These are phyloP conservation scores for Colletotrichum sp. DNA, from an alignment of 2,329 filamentous ascomycete genomes.

Conservation along the genomic window DNA sequence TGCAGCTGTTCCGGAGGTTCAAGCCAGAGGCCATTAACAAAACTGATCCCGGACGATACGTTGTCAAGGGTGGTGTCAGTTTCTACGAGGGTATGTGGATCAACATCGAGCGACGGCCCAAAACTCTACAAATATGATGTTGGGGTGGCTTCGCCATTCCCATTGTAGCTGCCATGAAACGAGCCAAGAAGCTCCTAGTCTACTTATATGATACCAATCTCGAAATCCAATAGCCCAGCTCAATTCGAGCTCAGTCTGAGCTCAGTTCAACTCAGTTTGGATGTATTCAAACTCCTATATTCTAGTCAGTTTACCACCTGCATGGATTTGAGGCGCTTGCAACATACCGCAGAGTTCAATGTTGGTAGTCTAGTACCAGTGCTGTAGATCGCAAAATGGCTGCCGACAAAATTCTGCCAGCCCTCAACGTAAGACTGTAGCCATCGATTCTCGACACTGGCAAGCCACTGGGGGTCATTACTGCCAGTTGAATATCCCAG, in stretches of 20 bases:
- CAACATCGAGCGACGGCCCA: conserved; percentile 26
- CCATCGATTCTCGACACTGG: conserved; percentile 11
- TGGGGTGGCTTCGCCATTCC: too few species aligned
- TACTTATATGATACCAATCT: background rate
- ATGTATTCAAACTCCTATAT: conserved; percentile 18
- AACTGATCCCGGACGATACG: conserved; percentile 35
- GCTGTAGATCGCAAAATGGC: conserved; percentile 20
- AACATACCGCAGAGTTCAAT: conserved; percentile 8
- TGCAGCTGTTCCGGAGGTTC: conserved; percentile 47
- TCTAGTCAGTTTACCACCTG: background rate
- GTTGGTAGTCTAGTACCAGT: conserved; percentile 14
- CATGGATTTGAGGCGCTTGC: fast-evolving
- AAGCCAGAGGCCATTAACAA: conserved; percentile 32
- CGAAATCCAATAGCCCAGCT: background rate
- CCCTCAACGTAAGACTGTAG: conserved; percentile 16
- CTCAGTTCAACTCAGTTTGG: conserved; percentile 8
- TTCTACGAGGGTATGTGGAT: conserved; percentile 46
- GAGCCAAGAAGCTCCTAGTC: background rate
- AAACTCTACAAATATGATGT: background rate
- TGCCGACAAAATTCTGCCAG: conserved; percentile 22
- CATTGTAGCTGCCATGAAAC: background rate
- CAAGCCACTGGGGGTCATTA: conserved; percentile 10
- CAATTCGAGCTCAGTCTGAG: background rate
- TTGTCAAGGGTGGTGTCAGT: conserved; percentile 45
- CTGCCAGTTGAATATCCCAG: conserved; percentile 12